phyloP scores from a whole-genome alignment of 1,139 yeast species.

The Candida sanyaensis region DNA sequence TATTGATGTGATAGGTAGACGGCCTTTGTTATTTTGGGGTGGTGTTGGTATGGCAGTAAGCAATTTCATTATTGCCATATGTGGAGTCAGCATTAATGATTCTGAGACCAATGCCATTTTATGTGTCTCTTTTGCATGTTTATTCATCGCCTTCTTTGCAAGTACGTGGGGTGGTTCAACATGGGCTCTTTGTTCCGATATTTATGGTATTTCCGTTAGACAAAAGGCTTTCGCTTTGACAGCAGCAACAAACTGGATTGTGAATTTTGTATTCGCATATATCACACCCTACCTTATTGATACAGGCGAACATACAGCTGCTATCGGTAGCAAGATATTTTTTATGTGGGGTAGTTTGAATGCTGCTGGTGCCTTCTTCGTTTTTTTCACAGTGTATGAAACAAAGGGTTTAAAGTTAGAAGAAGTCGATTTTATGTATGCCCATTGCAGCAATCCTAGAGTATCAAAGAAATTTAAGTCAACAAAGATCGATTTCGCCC shows the following conservation, averaged over 20 bases:
- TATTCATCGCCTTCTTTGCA: constrained; percentile 73
- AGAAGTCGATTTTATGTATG: constrained; percentile 48
- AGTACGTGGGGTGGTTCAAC: constrained; percentile 81
- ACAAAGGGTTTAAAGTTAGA: constrained; percentile 50
- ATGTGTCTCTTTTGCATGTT: constrained; percentile 64
- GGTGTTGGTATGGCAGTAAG: constrained; percentile 65
- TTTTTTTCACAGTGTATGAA: constrained; percentile 44
- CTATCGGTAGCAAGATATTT: constrained; percentile 68
- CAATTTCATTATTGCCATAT: constrained; percentile 65
- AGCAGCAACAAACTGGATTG: constrained; percentile 80
- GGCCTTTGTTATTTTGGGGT: constrained; percentile 61
- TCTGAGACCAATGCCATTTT: constrained; percentile 32
- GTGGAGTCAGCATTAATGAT: constrained; percentile 56
- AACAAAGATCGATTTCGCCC: constrained; percentile 34
- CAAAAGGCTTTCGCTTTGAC: constrained; percentile 75
- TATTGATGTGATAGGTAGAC: constrained; percentile 68
- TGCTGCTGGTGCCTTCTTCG: constrained; percentile 47
- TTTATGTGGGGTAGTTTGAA: constrained; percentile 76
- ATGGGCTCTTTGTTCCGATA: constrained; percentile 78
- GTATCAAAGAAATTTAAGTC: constrained; percentile 42
- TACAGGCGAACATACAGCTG: constrained; percentile 60
- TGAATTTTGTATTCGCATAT: constrained; percentile 72
- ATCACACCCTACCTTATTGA: constrained; percentile 74
- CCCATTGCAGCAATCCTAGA: constrained; percentile 46
- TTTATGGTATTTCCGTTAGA: constrained; percentile 69